Conservation (phyloP, 169 alveolate species). For the Eimeria falciformis region DNA sequence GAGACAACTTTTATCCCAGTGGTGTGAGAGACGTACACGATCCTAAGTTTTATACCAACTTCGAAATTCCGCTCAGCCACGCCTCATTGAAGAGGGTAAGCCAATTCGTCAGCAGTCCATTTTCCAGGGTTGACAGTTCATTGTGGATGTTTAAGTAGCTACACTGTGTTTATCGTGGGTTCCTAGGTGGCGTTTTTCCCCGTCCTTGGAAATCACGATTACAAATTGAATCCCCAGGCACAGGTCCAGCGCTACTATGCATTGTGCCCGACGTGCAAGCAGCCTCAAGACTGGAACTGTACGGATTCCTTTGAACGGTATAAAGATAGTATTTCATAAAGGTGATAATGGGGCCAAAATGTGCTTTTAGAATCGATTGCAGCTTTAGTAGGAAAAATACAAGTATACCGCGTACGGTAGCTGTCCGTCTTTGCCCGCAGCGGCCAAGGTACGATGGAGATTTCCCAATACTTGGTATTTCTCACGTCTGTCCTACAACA, state of each 20-base stretch:
- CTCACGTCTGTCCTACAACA: conserved; percentile 49
- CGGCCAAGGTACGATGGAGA: conserved; percentile 59
- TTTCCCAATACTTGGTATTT: conserved; percentile 70
- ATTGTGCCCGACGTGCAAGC: conserved; percentile 9
- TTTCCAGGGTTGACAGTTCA: neutral
- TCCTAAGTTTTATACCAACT: neutral
- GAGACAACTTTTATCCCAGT: conserved; percentile 66
- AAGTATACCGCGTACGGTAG: neutral
- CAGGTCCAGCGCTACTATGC: conserved; percentile 58
- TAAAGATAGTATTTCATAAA: too few species aligned
- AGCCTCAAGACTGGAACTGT: conserved; percentile 49
- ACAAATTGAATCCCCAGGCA: conserved; percentile 24
- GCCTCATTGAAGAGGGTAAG: conserved; percentile 51
- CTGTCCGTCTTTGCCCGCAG: conserved; percentile 29
- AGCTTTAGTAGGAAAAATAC: neutral
- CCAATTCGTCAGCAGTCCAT: neutral
- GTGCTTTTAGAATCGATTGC: too few species aligned
- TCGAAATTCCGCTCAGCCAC: conserved; percentile 45
- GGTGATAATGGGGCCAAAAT: too few species aligned
- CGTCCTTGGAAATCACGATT: conserved; percentile 68
- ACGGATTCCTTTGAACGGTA: neutral
- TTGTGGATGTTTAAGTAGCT: neutral
- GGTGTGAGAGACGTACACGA: conserved; percentile 31
- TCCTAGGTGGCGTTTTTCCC: conserved; percentile 73
- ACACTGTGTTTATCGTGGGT: neutral